Evolutionary conservation across 257 asterid species (phyloP).

Genomic region (Coffea canephora): DNA sequence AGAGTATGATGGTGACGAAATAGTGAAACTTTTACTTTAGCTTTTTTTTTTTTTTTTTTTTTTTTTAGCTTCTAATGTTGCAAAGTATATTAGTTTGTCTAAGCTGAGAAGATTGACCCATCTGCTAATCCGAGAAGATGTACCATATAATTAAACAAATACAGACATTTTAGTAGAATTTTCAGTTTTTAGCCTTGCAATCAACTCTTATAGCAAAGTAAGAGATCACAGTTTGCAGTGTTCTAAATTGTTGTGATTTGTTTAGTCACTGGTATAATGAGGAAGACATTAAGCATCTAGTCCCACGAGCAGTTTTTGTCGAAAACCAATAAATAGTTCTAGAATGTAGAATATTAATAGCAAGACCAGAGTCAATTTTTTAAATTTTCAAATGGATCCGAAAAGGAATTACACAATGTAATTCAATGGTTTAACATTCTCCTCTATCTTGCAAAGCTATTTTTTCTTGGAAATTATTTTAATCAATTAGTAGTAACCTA

Average conservation of each 20-base stretch:
- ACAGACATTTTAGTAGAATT: not conserved
- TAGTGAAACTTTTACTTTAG: not conserved
- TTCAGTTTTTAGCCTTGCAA: not conserved
- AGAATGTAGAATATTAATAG: not conserved
- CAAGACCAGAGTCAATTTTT: not conserved
- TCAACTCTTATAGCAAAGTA: not conserved
- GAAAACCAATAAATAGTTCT: not conserved
- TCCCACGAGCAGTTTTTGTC: not conserved
- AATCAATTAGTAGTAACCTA: not conserved
- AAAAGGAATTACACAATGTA: not conserved
- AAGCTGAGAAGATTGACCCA: not conserved
- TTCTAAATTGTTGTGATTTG: not conserved
- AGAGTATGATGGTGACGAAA: too few species aligned
- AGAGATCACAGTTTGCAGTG: too few species aligned
- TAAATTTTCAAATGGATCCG: not conserved
- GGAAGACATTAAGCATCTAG: not conserved
- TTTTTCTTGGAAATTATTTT: not conserved
- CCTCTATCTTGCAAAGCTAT: not conserved
- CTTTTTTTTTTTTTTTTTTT: too few species aligned
- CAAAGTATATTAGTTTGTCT: too few species aligned
- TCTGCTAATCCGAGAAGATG: not conserved
- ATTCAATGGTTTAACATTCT: not conserved
- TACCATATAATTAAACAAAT: not conserved
- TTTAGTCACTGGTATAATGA: not conserved
- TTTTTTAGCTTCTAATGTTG: too few species aligned